A percentile compares a stretch with the other conserved stretches of the same genome.
Evolutionary conservation across 2,329 filamentous ascomycete species (phyloP).

Genomic region (Salinomyces thailandicus): DNA sequence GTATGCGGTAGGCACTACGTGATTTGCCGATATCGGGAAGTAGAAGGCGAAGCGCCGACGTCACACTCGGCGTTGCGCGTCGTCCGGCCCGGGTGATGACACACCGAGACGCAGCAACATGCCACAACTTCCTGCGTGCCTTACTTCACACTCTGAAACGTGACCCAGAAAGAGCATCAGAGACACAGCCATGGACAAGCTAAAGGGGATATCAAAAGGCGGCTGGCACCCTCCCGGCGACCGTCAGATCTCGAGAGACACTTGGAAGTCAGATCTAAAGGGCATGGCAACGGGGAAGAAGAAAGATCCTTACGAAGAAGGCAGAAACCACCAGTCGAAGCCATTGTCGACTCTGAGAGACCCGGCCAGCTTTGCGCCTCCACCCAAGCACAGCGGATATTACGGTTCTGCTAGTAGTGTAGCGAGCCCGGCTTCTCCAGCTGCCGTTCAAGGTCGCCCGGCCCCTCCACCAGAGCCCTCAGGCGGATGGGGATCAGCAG

Average conservation of each 20-base stretch:
- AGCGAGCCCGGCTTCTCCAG: slow-evolving; percentile 17
- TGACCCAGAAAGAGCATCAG: too few species aligned
- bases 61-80: too few species aligned
- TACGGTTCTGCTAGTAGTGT: slow-evolving; percentile 25
- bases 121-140: too few species aligned
- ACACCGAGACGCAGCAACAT: too few species aligned
- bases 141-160: too few species aligned
- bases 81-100: too few species aligned
- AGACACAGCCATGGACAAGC: slow-evolving; percentile 21
- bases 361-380: slow-evolving; percentile 62
- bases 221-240: slow-evolving; percentile 39
- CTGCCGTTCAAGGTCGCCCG: slow-evolving; percentile 27
- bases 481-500: slow-evolving; percentile 34
- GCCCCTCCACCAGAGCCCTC: slow-evolving; percentile 29
- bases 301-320: slow-evolving; percentile 29
- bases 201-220: slow-evolving; percentile 34
- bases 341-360: slow-evolving; percentile 65
- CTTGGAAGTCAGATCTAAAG: slow-evolving; percentile 35
- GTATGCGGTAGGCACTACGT: too few species aligned
- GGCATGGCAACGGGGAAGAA: slow-evolving; percentile 39
- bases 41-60: too few species aligned
- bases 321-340: slow-evolving; percentile 44
- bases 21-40: too few species aligned
- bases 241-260: slow-evolving; percentile 42
- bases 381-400: slow-evolving; percentile 56